Conservation (phyloP, 2,329 filamentous ascomycete species). For the Paracorniculantispora psalliotae region DNA sequence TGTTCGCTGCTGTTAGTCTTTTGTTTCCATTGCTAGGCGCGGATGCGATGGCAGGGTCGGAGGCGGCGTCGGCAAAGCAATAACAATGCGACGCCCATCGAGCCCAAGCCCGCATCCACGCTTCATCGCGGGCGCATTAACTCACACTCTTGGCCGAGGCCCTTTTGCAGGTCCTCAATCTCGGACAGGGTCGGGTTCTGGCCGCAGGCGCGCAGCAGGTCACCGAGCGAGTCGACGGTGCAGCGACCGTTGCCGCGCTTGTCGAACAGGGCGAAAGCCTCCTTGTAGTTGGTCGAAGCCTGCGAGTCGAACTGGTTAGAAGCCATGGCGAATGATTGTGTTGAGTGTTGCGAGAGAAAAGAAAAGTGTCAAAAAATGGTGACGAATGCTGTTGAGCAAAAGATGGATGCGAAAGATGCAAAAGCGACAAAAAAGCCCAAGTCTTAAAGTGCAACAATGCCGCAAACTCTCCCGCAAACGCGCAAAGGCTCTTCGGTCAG, state of each 20-base stretch:
- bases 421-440: slow-evolving; percentile 2
- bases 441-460: neutral
- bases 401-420: neutral
- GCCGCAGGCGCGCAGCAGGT: slow-evolving; percentile 91
- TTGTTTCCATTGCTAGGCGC: neutral
- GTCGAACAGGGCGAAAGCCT: slow-evolving; percentile 99
- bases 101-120: slow-evolving; percentile 11
- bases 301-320: slow-evolving; percentile 52
- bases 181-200: slow-evolving; percentile 96
- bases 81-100: slow-evolving; percentile 5
- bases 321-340: slow-evolving; percentile 33
- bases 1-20: slow-evolving; percentile 33
- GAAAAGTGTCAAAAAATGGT: neutral
- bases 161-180: slow-evolving; percentile 88
- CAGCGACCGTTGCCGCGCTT: slow-evolving; percentile 97
- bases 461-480: neutral
- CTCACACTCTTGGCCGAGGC: slow-evolving; percentile 85
- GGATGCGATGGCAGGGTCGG: neutral
- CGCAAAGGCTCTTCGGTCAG: neutral
- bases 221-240: slow-evolving; percentile 77
- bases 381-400: no score
- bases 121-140: slow-evolving; percentile 23
- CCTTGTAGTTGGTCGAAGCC: slow-evolving; percentile 97
- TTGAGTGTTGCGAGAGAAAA: neutral
- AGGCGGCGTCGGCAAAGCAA: neutral